Evolutionary conservation across 345 rosid species (phyloP), one percentile per base, ranked within the genome.

Genomic region (Brassica incana): DNA sequence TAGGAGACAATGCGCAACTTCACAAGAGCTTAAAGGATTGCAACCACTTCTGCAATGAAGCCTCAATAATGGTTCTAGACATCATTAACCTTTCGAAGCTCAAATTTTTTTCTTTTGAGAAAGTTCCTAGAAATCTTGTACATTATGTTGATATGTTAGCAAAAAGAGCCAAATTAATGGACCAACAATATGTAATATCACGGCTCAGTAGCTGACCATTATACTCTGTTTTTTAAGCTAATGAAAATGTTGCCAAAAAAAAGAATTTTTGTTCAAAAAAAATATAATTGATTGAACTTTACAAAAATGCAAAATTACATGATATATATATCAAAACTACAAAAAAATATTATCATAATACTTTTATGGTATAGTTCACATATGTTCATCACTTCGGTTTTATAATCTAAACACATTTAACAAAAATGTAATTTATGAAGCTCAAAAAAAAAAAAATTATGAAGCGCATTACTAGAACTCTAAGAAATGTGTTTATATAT

Each of bases 381-480:
- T 35, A 38, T 38, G 8, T 38, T 38, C 45, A 38, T 38, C 10
- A 38, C 45, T 38, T 38, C 45, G 45, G 45, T 38, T 38, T 38
- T 38, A 38, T 38, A 38, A 35, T 35, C 38, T 35, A 35, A 35
- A 35, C 38, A 35, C 38, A 35, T 35, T 6, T 35, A 35, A 38
- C 45, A 38, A 48, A 48, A 15, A 16, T 60, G 35, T 48, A 5
- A 48, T 5, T 63, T 29, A 8, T 71, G 71, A 77, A 77, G 43
- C 43, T 62, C 54, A 5, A 29, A 29, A 29, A 29, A 29, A 27
- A 29, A 29, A 29, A 29, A 29, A 29, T 63, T 29, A 38, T 71
- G 71, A 77, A 77, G 43, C 43, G 48, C 54, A 6, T 8, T 67
- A 61, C 40, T 70, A 50, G 20, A 33, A 70, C 2, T 8, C 45